phyloP scores from a whole-genome alignment of 192 early-diverging fungal genomes.

The Podila horticola region DNA sequence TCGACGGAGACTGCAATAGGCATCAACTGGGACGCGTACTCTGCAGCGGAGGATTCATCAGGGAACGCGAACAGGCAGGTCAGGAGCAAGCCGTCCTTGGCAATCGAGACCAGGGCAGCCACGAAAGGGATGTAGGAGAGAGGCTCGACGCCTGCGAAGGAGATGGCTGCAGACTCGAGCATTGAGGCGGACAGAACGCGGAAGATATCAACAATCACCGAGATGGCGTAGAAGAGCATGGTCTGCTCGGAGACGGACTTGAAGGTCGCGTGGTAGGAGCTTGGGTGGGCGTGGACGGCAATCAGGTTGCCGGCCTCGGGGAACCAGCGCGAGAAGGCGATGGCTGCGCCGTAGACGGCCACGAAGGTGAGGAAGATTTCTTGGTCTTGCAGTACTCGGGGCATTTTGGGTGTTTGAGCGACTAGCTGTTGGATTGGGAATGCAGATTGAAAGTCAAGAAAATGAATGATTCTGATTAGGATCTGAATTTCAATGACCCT shows the following conservation, averaged over 20 bases:
- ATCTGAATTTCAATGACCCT: background rate
- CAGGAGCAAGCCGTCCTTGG: conserved; percentile 7
- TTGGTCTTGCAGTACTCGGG: conserved; percentile 40
- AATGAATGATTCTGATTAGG: background rate
- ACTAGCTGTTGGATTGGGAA: background rate
- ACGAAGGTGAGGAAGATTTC: conserved; percentile 38
- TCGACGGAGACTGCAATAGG: conserved; percentile 1
- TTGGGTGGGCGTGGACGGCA: conserved; percentile 32
- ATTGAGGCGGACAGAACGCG: conserved; percentile 21
- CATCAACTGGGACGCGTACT: background rate
- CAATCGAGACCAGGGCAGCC: conserved; percentile 16
- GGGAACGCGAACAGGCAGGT: conserved; percentile 1
- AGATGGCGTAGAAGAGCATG: conserved; percentile 19
- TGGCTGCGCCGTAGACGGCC: conserved; percentile 23
- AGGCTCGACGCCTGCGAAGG: conserved; percentile 36
- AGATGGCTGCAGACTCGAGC: conserved; percentile 42
- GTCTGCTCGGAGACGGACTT: conserved; percentile 10
- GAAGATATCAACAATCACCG: conserved; percentile 28
- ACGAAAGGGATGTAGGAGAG: conserved; percentile 21
- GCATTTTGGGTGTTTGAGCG: conserved; percentile 22
- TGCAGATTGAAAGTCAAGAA: background rate
- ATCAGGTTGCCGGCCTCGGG: conserved; percentile 32
- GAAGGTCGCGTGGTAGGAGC: conserved; percentile 32
- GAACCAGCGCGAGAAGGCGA: conserved; percentile 45
- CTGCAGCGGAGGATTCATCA: background rate